phyloP scores from a whole-genome alignment of 768 basidiomycete species.

The Mrakia blollopis region DNA sequence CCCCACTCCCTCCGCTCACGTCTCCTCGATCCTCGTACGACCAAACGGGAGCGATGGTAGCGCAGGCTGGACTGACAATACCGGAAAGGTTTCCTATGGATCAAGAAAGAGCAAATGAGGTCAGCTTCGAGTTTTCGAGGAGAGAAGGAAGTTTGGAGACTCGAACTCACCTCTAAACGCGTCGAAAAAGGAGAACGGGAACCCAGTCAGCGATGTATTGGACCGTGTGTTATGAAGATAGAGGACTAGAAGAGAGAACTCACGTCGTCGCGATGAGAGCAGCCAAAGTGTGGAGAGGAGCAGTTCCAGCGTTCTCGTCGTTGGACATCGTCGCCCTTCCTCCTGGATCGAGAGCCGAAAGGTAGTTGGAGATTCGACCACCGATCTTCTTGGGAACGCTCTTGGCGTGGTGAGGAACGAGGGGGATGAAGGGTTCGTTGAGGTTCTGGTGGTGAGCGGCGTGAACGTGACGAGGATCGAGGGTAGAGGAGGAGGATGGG shows the following conservation, averaged over 20 bases:
- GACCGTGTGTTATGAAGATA: too few species aligned
- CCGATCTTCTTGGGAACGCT: background rate
- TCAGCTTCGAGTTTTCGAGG: background rate
- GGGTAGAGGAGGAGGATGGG: background rate
- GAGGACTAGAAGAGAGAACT: too few species aligned
- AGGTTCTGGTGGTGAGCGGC: conserved; percentile 10
- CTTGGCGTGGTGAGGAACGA: background rate
- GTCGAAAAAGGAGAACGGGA: background rate
- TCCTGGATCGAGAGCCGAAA: too few species aligned
- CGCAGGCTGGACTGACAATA: background rate
- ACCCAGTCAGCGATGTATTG: too few species aligned
- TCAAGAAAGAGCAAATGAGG: background rate
- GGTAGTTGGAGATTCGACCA: background rate
- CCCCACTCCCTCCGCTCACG: background rate
- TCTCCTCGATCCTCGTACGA: conserved; percentile 22
- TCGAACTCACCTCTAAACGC: background rate
- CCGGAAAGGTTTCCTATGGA: conserved; percentile 10
- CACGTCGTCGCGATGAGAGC: conserved; percentile 20
- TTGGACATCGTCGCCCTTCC: background rate
- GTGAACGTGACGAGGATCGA: conserved; percentile 14
- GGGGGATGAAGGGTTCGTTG: conserved; percentile 28
- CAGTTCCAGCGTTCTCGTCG: background rate
- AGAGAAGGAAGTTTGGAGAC: background rate
- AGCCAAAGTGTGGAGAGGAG: conserved; percentile 16
- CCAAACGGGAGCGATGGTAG: conserved; percentile 17